These are phyloP conservation scores for Melaleuca quinquenervia DNA, from an alignment of 345 rosid genomes.

Conservation along the genomic window DNA sequence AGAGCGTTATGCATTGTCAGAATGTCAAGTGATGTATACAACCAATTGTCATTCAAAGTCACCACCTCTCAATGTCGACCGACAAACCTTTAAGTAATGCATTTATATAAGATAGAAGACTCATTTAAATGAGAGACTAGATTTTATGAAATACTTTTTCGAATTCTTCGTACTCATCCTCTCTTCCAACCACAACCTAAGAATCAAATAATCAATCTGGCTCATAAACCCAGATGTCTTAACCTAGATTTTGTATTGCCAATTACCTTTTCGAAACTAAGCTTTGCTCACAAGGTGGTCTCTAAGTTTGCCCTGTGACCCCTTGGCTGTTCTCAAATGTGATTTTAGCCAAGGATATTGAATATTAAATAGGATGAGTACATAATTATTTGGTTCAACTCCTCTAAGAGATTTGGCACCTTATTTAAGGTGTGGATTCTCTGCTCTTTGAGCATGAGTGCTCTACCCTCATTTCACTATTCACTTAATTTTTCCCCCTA, in stretches of 20 bases:
- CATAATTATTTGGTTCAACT: not conserved
- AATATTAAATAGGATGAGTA: not conserved
- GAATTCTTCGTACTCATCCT: not conserved
- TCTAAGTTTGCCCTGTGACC: not conserved
- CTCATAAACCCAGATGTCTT: accelerated
- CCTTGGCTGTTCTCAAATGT: too few species aligned
- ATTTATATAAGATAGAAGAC: not conserved
- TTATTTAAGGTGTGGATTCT: too few species aligned
- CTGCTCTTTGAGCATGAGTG: too few species aligned
- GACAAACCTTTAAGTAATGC: not conserved
- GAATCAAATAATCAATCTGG: not conserved
- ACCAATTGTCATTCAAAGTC: not conserved
- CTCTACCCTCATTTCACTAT: too few species aligned
- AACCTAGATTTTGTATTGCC: not conserved
- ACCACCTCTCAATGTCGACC: accelerated
- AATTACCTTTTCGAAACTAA: accelerated
- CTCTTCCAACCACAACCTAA: not conserved
- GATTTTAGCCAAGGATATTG: not conserved
- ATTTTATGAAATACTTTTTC: not conserved
- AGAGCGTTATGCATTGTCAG: not conserved
- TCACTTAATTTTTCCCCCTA: too few species aligned
- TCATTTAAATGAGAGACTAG: not conserved
- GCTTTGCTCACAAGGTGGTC: not conserved
- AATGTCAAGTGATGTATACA: accelerated
- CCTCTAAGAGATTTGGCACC: not conserved